A percentile compares a stretch with the other conserved stretches of the same genome.
Evolutionary conservation across 2,329 filamentous ascomycete genomes (phyloP).

Genomic region (Chrysoporthe deuterocubensis): DNA sequence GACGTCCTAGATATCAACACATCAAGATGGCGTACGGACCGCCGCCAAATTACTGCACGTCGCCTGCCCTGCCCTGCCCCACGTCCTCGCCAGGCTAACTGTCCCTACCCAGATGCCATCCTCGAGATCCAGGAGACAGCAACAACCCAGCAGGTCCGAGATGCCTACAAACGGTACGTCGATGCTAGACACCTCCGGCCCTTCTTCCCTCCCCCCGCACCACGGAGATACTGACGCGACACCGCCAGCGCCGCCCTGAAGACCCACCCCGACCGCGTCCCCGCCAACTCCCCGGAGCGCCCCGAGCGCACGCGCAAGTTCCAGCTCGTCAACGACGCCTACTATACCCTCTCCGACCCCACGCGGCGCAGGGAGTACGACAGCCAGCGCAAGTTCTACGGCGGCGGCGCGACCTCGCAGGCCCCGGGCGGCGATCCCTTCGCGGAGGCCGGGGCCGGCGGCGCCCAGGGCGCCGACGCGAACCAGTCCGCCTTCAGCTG

Average conservation of each 20-base stretch:
- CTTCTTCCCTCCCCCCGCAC: not conserved
- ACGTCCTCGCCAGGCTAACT: slow-evolving; percentile 19
- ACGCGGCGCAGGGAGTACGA: slow-evolving; percentile 84
- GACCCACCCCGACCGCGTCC: slow-evolving; percentile 90
- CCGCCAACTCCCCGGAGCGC: slow-evolving; percentile 82
- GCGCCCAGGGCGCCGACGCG: slow-evolving; percentile 40
- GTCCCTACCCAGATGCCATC: slow-evolving; percentile 62
- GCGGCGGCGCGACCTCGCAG: slow-evolving; percentile 44
- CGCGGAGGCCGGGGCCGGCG: slow-evolving; percentile 48
- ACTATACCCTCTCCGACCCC: slow-evolving; percentile 72
- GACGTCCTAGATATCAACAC: slow-evolving; percentile 35
- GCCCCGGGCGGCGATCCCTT: slow-evolving; percentile 51
- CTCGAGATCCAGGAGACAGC: slow-evolving; percentile 76
- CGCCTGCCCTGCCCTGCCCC: slow-evolving; percentile 4
- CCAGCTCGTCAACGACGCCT: slow-evolving; percentile 51
- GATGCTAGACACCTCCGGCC: slow-evolving; percentile 39
- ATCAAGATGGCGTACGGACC: slow-evolving; percentile 41
- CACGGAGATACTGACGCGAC: not conserved
- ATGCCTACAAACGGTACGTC: slow-evolving; percentile 84
- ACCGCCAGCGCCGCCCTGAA: slow-evolving; percentile 78
- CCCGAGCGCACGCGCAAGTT: slow-evolving; percentile 71
- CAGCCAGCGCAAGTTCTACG: slow-evolving; percentile 65
- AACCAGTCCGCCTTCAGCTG: slow-evolving; percentile 68
- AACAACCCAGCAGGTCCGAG: slow-evolving; percentile 81
- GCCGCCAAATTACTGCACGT: slow-evolving; percentile 64